Evolutionary conservation across 257 asterid genomes (phyloP).

Genomic region (Solanum chilense): DNA sequence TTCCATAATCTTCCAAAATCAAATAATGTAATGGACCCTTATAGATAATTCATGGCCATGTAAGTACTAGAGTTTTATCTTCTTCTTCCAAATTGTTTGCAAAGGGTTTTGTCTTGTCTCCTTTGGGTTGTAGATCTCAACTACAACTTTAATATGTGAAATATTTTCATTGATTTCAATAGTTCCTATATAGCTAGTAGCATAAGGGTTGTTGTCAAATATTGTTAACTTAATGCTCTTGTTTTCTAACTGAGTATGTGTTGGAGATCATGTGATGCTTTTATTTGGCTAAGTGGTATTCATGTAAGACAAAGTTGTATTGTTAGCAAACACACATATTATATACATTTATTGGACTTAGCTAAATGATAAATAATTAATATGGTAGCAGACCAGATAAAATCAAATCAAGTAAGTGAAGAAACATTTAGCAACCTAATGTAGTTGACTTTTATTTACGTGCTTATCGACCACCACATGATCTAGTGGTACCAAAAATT

Average conservation of each 20-base stretch:
- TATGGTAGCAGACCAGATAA: background rate
- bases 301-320: background rate
- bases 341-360: background rate
- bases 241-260: background rate
- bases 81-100: background rate
- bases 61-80: background rate
- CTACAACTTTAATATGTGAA: constrained; percentile 7
- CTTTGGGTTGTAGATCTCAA: background rate
- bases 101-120: background rate
- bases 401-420: background rate
- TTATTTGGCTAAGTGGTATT: background rate
- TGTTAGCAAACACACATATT: background rate
- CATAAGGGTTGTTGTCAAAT: background rate
- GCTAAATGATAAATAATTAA: background rate
- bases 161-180: constrained; percentile 1
- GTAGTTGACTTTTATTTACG: background rate
- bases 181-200: background rate
- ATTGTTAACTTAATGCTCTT: background rate
- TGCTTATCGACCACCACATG: background rate
- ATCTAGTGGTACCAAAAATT: background rate
- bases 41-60: constrained; percentile 7
- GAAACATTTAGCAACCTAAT: background rate
- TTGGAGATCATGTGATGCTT: background rate
- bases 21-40: background rate
- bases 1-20: background rate